Evolutionary conservation across 768 basidiomycete genomes (phyloP), one percentile per base, ranked within the genome.

Genomic region (Boletellus sp.): DNA sequence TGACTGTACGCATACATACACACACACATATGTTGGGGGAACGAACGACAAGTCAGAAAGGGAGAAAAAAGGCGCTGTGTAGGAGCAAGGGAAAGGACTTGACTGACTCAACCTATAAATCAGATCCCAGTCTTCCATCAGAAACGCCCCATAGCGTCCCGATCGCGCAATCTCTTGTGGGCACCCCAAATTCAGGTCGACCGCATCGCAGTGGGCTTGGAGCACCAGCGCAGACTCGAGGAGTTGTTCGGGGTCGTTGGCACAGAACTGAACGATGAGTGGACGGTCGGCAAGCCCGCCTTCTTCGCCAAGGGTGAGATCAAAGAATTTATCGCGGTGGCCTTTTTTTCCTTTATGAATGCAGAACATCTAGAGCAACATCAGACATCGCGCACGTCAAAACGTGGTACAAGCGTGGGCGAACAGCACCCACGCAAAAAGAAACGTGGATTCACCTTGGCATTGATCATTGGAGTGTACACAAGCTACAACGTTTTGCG

Each of bases 391-490:
- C 28, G 28, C 28, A 28, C 8, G 28, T 7, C 8, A 28, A 7
- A 10, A 1, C 7, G 22, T 8, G 11, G 4, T 32, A 10, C 24
- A 13, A 24, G 17, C 20, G 20, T 53, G 23, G 37, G 42, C 16
- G 35, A 19, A 31, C 23, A 43, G 31, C 4, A n/a, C 16, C 26
- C 20, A 19, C 28, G 32, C 28, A 32, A 46, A 43, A 35, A 20
- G 43, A 19, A 13, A 20, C 4, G 11, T 12, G 32, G 38, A 51
- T 60, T 23, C 42, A 87, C 86, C 72, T 90, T 93, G 52, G 94
- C 91, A 54, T 95, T 91, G 60, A 99, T 96, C 96, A 99, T 99
- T 16, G 96, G 96, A 0, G 94, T 94, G 64, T 96, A 98, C n/a
- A 82, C 78, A 19, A 97, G 78, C 82, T 94, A 61, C 39, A 16